These are phyloP conservation scores for Lepiota brunneoincarnata DNA, from an alignment of 768 basidiomycete genomes.

Conservation along the genomic window DNA sequence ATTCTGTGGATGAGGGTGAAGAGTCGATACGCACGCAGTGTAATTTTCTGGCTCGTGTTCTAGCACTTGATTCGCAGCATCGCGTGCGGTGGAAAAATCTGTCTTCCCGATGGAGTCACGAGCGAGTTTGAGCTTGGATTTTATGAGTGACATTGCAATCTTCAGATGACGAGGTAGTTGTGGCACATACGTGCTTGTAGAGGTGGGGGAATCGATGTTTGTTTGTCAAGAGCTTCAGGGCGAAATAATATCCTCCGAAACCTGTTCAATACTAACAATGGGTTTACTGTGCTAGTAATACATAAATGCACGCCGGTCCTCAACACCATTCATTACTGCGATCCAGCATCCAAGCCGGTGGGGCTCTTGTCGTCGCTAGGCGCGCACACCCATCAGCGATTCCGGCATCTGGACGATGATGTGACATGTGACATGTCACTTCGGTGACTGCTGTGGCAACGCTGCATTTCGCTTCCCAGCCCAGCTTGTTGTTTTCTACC, in stretches of 20 bases:
- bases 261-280: too few species aligned
- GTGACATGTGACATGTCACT: constrained; percentile 15
- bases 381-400: background rate
- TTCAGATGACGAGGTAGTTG: too few species aligned
- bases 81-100: constrained; percentile 65
- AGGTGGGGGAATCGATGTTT: too few species aligned
- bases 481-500: constrained; percentile 9
- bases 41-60: constrained; percentile 83
- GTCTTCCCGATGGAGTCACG: constrained; percentile 75
- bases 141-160: constrained; percentile 47
- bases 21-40: constrained; percentile 63
- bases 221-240: too few species aligned
- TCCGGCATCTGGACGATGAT: background rate
- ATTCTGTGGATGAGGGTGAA: background rate
- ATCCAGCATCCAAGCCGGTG: too few species aligned
- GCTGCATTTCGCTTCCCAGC: constrained; percentile 16
- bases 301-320: too few species aligned
- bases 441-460: constrained; percentile 4
- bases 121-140: constrained; percentile 75
- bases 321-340: too few species aligned
- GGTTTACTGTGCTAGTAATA: too few species aligned
- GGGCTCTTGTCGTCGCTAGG: too few species aligned
- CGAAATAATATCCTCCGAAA: too few species aligned
- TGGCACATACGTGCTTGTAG: too few species aligned
- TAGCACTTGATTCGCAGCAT: constrained; percentile 63